Evolutionary conservation across 345 rosid genomes (phyloP).

Genomic region (Camelina hispida): DNA sequence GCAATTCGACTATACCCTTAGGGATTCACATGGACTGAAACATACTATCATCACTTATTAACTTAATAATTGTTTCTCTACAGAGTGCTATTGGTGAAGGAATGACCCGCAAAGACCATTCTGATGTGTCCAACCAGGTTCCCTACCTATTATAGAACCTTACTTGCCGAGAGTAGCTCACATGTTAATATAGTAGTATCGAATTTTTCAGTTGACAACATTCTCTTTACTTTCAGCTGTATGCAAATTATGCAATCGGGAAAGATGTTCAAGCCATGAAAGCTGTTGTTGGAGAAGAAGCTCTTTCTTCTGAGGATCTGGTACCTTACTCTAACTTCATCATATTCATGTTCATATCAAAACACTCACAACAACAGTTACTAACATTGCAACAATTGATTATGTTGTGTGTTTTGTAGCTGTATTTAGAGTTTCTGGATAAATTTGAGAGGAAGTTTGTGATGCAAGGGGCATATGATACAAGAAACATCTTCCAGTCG

Average conservation of each 20-base stretch:
- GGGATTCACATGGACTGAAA: neutral
- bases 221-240: conserved; percentile 52
- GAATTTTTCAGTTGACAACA: neutral
- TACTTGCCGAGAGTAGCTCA: conserved; percentile 7
- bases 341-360: neutral
- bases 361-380: neutral
- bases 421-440: conserved; percentile 93
- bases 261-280: conserved; percentile 99
- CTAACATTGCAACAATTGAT: neutral
- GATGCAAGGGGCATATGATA: conserved; percentile 96
- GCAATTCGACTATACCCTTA: conserved; percentile 7
- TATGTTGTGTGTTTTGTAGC: conserved; percentile 39
- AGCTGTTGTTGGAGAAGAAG: conserved; percentile 99
- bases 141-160: neutral
- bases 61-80: conserved; percentile 17
- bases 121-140: conserved; percentile 91
- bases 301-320: conserved; percentile 99
- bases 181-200: neutral
- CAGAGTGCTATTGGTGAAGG: conserved; percentile 99
- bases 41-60: conserved; percentile 2
- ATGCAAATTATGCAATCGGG: conserved; percentile 99
- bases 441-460: conserved; percentile 98
- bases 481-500: conserved; percentile 94
- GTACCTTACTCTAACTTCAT: conserved; percentile 32
- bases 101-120: conserved; percentile 94